Conservation (phyloP, 2,329 filamentous ascomycete genomes). For the Curvularia sp. region DNA sequence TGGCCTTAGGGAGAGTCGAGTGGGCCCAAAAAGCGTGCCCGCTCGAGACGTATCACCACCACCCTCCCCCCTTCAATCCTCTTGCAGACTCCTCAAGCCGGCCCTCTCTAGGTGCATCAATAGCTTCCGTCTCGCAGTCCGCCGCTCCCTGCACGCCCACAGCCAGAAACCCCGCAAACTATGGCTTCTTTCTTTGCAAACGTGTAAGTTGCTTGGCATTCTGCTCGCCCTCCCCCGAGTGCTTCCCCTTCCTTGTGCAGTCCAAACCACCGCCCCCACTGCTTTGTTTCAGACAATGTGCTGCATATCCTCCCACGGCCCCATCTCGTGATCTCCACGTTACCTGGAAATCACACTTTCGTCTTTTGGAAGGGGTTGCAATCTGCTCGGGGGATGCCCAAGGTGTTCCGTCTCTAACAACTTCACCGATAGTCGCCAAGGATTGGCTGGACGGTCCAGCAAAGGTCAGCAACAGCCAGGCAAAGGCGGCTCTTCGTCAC, state of each 20-base stretch:
- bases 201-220: slow-evolving; percentile 52
- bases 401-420: slow-evolving; percentile 32
- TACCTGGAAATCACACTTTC: slow-evolving; percentile 11
- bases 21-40: slow-evolving; percentile 39
- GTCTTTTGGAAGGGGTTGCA: slow-evolving; percentile 1
- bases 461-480: slow-evolving; percentile 48
- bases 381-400: slow-evolving; percentile 4
- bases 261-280: slow-evolving; percentile 30
- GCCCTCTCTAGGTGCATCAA: slow-evolving; percentile 21
- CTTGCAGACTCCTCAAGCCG: slow-evolving; percentile 34
- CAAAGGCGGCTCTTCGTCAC: slow-evolving; percentile 49
- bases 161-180: slow-evolving; percentile 21
- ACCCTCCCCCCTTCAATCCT: slow-evolving; percentile 30
- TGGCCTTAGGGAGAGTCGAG: slow-evolving; percentile 15
- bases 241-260: slow-evolving; percentile 24
- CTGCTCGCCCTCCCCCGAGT: slow-evolving; percentile 38
- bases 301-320: slow-evolving; percentile 37
- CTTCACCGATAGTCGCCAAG: slow-evolving; percentile 49
- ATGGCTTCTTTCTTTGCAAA: slow-evolving; percentile 55
- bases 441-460: slow-evolving; percentile 54
- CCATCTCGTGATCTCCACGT: slow-evolving; percentile 25
- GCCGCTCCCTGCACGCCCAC: slow-evolving; percentile 15
- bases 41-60: slow-evolving; percentile 45
- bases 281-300: slow-evolving; percentile 40
- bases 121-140: slow-evolving; percentile 17